These are phyloP conservation scores for Hypoxylon trugodes DNA, from an alignment of 495 filamentous ascomycete genomes.

Conservation along the genomic window DNA sequence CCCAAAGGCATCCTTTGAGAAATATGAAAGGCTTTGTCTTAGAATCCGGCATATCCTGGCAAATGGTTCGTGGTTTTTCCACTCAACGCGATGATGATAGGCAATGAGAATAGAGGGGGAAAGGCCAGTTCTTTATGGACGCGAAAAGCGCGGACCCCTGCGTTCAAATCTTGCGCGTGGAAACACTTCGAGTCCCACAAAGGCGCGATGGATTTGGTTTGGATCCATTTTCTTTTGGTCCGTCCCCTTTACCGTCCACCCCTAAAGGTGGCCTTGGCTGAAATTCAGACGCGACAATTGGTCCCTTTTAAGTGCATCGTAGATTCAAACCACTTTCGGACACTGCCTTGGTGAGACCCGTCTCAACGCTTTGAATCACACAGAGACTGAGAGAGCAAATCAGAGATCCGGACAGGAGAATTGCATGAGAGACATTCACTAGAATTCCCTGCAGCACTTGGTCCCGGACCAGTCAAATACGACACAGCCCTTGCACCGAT, in stretches of 20 bases:
- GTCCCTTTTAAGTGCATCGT: constrained; percentile 13
- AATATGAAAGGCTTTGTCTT: constrained; percentile 21
- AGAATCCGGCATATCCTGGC: constrained; percentile 3
- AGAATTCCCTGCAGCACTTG: constrained; percentile 30
- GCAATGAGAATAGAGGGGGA: constrained; percentile 28
- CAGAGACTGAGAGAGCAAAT: constrained; percentile 9
- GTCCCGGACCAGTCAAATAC: constrained; percentile 26
- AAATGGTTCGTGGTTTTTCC: constrained; percentile 32
- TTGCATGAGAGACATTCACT: constrained; percentile 33
- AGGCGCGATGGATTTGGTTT: constrained; percentile 14
- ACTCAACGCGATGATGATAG: constrained; percentile 16
- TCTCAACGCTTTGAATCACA: constrained; percentile 18
- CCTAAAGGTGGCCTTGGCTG: constrained; percentile 23
- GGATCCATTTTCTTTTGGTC: constrained; percentile 1
- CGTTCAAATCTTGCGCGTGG: constrained; percentile 32
- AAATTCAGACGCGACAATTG: constrained; percentile 34
- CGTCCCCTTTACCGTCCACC: constrained; percentile 13
- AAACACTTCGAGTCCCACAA: constrained; percentile 36
- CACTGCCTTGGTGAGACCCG: constrained; percentile 29
- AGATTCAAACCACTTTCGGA: constrained; percentile 15
- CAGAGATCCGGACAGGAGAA: constrained; percentile 16
- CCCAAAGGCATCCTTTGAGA: not conserved
- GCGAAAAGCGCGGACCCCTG: constrained; percentile 43
- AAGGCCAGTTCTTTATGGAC: constrained; percentile 34
- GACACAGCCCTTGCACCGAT: constrained; percentile 30